Conservation (phyloP, 2,329 filamentous ascomycete genomes). For the Fulvia fulva region DNA sequence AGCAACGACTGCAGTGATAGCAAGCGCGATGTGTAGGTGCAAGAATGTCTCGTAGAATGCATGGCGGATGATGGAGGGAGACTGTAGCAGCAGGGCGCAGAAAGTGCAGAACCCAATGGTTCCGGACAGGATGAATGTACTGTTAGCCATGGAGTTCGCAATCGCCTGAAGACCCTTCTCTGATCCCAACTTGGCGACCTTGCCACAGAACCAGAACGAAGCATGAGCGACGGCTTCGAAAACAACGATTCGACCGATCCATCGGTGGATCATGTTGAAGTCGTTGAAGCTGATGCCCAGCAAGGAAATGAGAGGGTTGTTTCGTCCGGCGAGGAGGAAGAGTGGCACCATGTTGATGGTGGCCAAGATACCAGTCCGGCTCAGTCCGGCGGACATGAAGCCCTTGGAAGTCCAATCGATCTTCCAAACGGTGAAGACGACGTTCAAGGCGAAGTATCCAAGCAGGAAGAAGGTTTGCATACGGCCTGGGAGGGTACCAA, state of each 20-base stretch:
- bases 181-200: conserved; percentile 37
- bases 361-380: conserved; percentile 66
- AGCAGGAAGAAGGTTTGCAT: conserved; percentile 46
- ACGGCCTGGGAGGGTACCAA: conserved; percentile 48
- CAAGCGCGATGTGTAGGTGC: conserved; percentile 64
- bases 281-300: conserved; percentile 75
- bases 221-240: conserved; percentile 66
- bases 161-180: conserved; percentile 50
- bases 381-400: conserved; percentile 65
- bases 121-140: conserved; percentile 56
- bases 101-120: conserved; percentile 61
- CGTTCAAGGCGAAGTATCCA: conserved; percentile 48
- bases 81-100: conserved; percentile 62
- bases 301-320: conserved; percentile 71
- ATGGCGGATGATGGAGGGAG: conserved; percentile 66
- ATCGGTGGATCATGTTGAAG: conserved; percentile 76
- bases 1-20: conserved; percentile 56
- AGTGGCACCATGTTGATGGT: conserved; percentile 76
- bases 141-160: conserved; percentile 35
- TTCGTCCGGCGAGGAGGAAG: conserved; percentile 69
- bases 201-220: conserved; percentile 53
- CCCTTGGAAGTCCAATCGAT: conserved; percentile 62
- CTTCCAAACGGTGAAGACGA: conserved; percentile 44
- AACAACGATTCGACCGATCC: conserved; percentile 72
- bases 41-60: conserved; percentile 79